Base-by-base conservation (phyloP, 495 filamentous ascomycete genomes). In the Penicillium canariense region DNA sequence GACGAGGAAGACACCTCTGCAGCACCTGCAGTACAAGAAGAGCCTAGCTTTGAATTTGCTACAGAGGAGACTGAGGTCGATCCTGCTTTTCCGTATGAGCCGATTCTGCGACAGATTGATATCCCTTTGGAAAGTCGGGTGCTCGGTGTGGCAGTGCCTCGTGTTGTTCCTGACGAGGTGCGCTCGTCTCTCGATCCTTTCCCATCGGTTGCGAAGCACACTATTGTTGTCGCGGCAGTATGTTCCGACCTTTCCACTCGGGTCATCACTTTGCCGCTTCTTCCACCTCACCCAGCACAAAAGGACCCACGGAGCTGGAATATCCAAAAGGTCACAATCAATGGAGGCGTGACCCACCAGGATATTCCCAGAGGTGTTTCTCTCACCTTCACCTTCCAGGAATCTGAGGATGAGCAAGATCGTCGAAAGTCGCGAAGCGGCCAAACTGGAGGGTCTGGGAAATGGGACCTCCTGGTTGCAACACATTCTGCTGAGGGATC, bases 181-280 rank as follows among this genome's bases (percentile, higher is more conserved):
- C 71, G 70, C 47, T 76, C 75, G n/a, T 61, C 68, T 20, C 70
- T 78, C 6, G 83, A 82, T 57, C 79, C 81, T 25, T 78, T 84
- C 15, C 80, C 87, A 0, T 68, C 77, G 12, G 75, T 88, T 4
- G 70, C 91, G 17, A 81, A 77, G 23, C 70, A 80, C 31, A 83
- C 80, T 43, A 84, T 93, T 50, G 79, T 94, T 9, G 82, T 94
- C 39, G 77, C 85, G 0, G 82, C 84, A 5, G 79, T 87, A 0
- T 93, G 89, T 65, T 79, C 86, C 6, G 88, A 90, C 48, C 80
- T 75, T 28, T 82, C 81, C 10, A 77, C 88, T 11, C 83, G 82
- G 47, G 69, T 96, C 28, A 69, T 94, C 11, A 86, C 84, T 4
- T 62, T 96, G 5, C 90, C 91, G 1, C 73, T 94, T 30, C 75